These are phyloP conservation scores for Ampelocalamus luodianensis DNA, from an alignment of 176 grass and related monocot species.

Conservation along the genomic window DNA sequence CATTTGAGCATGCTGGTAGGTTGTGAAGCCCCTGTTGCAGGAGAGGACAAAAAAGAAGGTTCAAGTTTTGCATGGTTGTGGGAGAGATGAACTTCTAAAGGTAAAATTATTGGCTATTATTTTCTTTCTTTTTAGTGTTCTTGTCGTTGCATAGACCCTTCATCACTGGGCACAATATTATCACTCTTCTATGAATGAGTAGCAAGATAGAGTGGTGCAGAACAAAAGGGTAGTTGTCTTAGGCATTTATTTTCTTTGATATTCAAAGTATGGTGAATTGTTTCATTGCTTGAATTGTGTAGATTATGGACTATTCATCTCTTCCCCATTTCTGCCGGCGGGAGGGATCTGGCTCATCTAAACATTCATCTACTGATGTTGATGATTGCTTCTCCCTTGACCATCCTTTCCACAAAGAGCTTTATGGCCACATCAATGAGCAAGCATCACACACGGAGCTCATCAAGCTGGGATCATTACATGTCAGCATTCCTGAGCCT, in stretches of 20 bases:
- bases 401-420: slow-evolving; percentile 90
- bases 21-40: slow-evolving; percentile 92
- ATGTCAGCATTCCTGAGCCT: slow-evolving; percentile 73
- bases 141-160: background rate
- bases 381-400: slow-evolving; percentile 67
- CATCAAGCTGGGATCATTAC: slow-evolving; percentile 78
- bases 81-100: slow-evolving; percentile 89
- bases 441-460: slow-evolving; percentile 52
- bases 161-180: background rate
- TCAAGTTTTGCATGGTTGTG: slow-evolving; percentile 77
- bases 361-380: slow-evolving; percentile 43
- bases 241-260: background rate
- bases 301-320: slow-evolving; percentile 86
- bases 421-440: slow-evolving; percentile 65
- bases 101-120: slow-evolving; percentile 30
- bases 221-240: background rate
- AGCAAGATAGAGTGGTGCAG: background rate
- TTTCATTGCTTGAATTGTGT: slow-evolving; percentile 20
- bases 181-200: background rate
- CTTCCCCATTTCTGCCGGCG: slow-evolving; percentile 91
- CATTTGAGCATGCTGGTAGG: slow-evolving; percentile 59
- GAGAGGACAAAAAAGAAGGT: slow-evolving; percentile 96
- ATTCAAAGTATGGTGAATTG: background rate
- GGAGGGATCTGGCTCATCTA: slow-evolving; percentile 64
- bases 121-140: background rate